Percentiles rank a stretch among this genome's conserved stretches.
Conservation (phyloP, 352 stramenopile genomes). For the Pythium monospermum region DNA sequence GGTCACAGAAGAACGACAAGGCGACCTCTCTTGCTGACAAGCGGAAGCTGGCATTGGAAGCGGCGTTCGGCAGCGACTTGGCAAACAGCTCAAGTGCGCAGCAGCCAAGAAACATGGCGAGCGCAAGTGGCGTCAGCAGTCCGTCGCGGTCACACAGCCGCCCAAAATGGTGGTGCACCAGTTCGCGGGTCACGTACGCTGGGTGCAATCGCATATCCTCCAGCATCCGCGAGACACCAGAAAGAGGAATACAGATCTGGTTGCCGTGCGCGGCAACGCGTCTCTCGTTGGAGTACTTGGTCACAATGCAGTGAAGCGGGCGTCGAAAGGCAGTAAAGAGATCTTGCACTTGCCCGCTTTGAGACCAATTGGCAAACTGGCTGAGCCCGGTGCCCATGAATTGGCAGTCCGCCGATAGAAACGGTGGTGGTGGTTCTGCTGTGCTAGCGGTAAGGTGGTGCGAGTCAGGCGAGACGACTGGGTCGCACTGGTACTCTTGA, state of each 20-base stretch:
- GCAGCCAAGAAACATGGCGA: constrained; percentile 55
- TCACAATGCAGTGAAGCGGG: constrained; percentile 45
- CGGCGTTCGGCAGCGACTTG: constrained; percentile 12
- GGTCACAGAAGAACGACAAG: constrained; percentile 62
- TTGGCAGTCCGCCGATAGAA: not conserved
- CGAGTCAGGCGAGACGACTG: constrained; percentile 37
- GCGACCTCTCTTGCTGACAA: constrained; percentile 64
- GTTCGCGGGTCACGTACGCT: constrained; percentile 39
- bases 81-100: constrained; percentile 59
- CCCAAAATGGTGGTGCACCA: constrained; percentile 45
- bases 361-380: constrained; percentile 45
- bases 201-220: constrained; percentile 62
- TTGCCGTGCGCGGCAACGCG: constrained; percentile 31
- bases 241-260: constrained; percentile 38
- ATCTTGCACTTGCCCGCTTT: constrained; percentile 50
- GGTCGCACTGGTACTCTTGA: constrained; percentile 61
- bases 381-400: constrained; percentile 9
- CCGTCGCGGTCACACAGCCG: constrained; percentile 29
- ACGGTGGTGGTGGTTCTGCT: too few relatives aligned
- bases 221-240: constrained; percentile 43
- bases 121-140: constrained; percentile 34
- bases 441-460: not conserved
- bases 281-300: constrained; percentile 50
- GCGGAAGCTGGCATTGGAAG: constrained; percentile 18
- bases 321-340: constrained; percentile 51